Conservation (phyloP, 495 filamentous ascomycete genomes). For the Rhypophila decipiens region DNA sequence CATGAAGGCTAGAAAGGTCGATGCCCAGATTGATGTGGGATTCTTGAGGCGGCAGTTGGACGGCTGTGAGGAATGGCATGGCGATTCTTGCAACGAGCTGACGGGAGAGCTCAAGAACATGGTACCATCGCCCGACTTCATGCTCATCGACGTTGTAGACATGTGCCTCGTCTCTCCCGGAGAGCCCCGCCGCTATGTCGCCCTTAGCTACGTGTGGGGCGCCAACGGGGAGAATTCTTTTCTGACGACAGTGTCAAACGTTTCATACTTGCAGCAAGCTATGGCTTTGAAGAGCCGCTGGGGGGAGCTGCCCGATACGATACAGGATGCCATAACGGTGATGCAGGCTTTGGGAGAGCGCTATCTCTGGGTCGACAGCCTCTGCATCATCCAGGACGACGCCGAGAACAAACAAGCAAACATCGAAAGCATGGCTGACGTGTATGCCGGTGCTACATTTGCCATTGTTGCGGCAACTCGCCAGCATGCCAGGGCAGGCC, state of each 20-base stretch:
- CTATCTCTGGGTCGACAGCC: conserved; percentile 31
- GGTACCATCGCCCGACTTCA: too few relatives aligned
- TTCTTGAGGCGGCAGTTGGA: too few relatives aligned
- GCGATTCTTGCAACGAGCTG: too few relatives aligned
- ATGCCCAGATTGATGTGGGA: too few relatives aligned
- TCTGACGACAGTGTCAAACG: conserved; percentile 1
- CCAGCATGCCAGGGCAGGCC: too few relatives aligned
- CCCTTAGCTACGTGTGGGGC: conserved; percentile 32
- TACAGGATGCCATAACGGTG: conserved; percentile 19
- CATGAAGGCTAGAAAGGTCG: too few relatives aligned
- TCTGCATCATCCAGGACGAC: conserved; percentile 29
- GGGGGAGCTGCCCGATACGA: conserved; percentile 14
- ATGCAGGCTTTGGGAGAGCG: conserved; percentile 14
- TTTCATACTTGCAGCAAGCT: conserved; percentile 10
- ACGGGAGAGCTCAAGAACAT: too few relatives aligned
- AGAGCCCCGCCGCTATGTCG: conserved; percentile 14
- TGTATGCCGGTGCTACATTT: too few relatives aligned
- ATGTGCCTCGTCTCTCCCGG: conserved; percentile 1
- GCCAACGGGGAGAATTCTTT: background rate
- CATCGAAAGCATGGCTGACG: too few relatives aligned
- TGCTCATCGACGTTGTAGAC: conserved; percentile 4
- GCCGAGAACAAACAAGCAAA: too few relatives aligned
- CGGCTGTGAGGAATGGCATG: too few relatives aligned
- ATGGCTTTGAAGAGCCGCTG: conserved; percentile 13
- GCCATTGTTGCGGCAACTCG: too few relatives aligned